Conservation (phyloP, 2,329 filamentous ascomycete genomes). For the Aspergillus amoenus region DNA sequence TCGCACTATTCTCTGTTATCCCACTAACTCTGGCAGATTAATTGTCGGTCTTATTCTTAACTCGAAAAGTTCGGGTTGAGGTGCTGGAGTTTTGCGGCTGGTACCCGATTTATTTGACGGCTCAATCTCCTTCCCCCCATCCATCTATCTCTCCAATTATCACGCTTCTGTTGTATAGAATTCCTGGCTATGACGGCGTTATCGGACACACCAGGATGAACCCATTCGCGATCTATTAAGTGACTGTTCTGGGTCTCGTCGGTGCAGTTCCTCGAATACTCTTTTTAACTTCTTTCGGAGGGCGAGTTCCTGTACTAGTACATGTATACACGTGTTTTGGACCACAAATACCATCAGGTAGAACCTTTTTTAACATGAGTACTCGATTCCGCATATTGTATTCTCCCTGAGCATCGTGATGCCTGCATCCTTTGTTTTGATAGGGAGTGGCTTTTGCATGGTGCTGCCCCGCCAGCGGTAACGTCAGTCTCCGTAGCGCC, state of each 20-base stretch:
- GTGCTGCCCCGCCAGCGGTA: conserved; percentile 24
- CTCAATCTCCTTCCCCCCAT: conserved; percentile 5
- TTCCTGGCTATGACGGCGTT: conserved; percentile 2
- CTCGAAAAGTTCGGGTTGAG: conserved; percentile 61
- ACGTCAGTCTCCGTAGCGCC: conserved; percentile 24
- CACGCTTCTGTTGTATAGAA: conserved; percentile 8
- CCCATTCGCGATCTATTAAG: neutral
- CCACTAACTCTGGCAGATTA: conserved; percentile 56
- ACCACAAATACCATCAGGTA: conserved; percentile 14
- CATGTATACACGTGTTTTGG: conserved; percentile 14
- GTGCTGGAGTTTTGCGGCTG: neutral
- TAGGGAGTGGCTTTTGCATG: neutral
- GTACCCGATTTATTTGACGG: conserved; percentile 11
- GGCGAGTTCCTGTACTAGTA: conserved; percentile 21
- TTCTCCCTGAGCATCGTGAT: neutral
- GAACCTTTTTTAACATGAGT: neutral
- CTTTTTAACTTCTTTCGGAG: neutral
- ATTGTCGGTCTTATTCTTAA: conserved; percentile 94
- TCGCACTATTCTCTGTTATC: neutral
- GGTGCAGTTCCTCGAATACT: neutral
- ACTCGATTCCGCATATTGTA: neutral
- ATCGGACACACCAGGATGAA: neutral
- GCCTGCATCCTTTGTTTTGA: conserved; percentile 7
- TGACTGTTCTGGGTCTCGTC: neutral
- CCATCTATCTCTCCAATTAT: neutral